Base-by-base conservation (phyloP, 1,284 basidiomycete genomes). In the Microbotryum silenes-acaulis region DNA sequence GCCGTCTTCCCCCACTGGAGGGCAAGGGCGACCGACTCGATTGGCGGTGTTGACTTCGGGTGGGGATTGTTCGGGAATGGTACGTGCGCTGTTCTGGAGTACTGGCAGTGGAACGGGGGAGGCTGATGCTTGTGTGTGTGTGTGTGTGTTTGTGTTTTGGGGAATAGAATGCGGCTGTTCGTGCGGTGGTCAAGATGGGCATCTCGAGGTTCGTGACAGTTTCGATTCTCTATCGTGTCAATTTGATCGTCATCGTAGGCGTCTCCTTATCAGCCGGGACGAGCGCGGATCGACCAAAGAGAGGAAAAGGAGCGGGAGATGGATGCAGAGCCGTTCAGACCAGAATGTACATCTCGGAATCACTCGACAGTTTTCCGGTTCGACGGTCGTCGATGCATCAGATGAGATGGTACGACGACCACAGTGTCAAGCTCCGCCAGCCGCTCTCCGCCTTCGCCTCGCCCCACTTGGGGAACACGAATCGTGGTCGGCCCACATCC, bases 1-100 rank as follows among this genome's bases (percentile, higher is more conserved):
- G 37, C 37, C 37, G 5, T 42, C 37, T 18, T 42, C 37, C 37
- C 37, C 37, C 5, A 42, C 37, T 6, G 37, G 37, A 4, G 37
- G 37, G 9, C 37, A 42, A 16, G 37, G 37, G 55, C 42, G 51
- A n/a, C 44, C 57, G 18, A 89, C 91, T 81, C 87, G 87, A 78
- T 81, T 93, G 73, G 93, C 92, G 6, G 87, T 97, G 57, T 84
- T 98, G 72, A 98, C 94, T 3, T 91, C 88, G 0, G 96, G 94
- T 62, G 94, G 96, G 72, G 94, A 98, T 80, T 91, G 89, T 75
- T 92, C 96, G 52, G 94, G 78, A 20, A 78, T 76, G 75, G 33
- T 21, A 42, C 54, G 37, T 73, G 72, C 58, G 72, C 72, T 31
- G 8, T 31, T 8, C 8, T 47, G 68, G 68, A 59, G 49, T 23